Evolutionary conservation across 371 early-diverging fungal genomes (phyloP).

Genomic region (Zychaea mexicana): DNA sequence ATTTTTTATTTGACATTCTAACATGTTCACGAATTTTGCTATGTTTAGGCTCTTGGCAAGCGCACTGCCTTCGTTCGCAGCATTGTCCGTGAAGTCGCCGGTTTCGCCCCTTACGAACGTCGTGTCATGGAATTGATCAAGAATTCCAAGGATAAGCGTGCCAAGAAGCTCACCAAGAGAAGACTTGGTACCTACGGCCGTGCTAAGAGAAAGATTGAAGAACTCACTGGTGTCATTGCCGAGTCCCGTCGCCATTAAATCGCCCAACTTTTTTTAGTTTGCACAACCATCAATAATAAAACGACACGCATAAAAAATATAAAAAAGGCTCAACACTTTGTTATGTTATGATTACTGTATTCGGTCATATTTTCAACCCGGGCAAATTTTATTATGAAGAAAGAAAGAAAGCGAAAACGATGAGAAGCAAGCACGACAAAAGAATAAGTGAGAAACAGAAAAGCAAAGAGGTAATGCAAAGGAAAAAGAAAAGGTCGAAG

Average conservation of each 20-base stretch:
- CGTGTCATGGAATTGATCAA: constrained; percentile 99
- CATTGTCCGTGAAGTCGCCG: constrained; percentile 96
- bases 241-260: constrained; percentile 84
- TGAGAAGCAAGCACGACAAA: neutral
- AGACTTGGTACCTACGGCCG: constrained; percentile 96
- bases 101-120: constrained; percentile 98
- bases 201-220: constrained; percentile 99
- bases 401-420: neutral
- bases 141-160: constrained; percentile 99
- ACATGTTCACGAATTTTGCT: neutral
- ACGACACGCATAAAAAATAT: no score
- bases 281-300: neutral
- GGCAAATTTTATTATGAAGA: no score
- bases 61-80: constrained; percentile 91
- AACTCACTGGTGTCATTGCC: constrained; percentile 92
- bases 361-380: no score
- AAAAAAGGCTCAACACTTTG: no score
- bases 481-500: neutral
- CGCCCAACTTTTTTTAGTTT: neutral
- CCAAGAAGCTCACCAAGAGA: constrained; percentile 98
- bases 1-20: neutral
- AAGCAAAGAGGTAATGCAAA: neutral
- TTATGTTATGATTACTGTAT: no score
- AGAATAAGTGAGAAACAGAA: neutral
- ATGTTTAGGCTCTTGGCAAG: constrained; percentile 72